These are phyloP conservation scores for Hyaloperonospora brassicae DNA, from an alignment of 352 stramenopile genomes.

Conservation along the genomic window DNA sequence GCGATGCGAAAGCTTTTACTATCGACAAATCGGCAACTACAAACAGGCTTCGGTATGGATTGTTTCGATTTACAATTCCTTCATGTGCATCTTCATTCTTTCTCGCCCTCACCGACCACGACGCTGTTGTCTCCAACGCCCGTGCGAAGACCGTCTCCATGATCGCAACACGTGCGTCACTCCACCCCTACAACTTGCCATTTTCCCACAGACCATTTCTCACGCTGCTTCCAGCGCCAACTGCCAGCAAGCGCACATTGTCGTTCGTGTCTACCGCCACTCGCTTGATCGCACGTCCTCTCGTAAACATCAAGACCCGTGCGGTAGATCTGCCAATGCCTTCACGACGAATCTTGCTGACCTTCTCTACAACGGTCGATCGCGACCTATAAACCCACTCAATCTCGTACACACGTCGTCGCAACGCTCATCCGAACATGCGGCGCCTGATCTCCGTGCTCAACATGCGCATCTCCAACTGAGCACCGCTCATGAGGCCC, in stretches of 20 bases:
- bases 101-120: too few relatives aligned
- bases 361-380: constrained; percentile 14
- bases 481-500: constrained; percentile 79
- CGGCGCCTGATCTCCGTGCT: constrained; percentile 62
- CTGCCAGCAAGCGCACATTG: not conserved
- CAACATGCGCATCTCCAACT: constrained; percentile 67
- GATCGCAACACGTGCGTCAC: not conserved
- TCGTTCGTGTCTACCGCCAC: too few relatives aligned
- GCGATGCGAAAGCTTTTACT: too few relatives aligned
- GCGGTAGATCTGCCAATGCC: constrained; percentile 12
- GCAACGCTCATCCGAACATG: constrained; percentile 21
- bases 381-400: constrained; percentile 11
- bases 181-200: not conserved
- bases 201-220: constrained; percentile 4
- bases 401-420: not conserved
- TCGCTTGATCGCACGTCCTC: not conserved
- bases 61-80: too few relatives aligned
- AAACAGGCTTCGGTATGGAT: too few relatives aligned
- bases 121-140: too few relatives aligned
- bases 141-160: not conserved
- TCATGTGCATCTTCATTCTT: too few relatives aligned
- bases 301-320: not conserved
- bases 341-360: constrained; percentile 18
- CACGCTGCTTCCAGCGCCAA: constrained; percentile 12
- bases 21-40: too few relatives aligned